Percentiles rank a stretch among this genome's conserved stretches.
Evolutionary conservation across 2,329 filamentous ascomycete species (phyloP).

Genomic region (Pseudomassariella vexata): DNA sequence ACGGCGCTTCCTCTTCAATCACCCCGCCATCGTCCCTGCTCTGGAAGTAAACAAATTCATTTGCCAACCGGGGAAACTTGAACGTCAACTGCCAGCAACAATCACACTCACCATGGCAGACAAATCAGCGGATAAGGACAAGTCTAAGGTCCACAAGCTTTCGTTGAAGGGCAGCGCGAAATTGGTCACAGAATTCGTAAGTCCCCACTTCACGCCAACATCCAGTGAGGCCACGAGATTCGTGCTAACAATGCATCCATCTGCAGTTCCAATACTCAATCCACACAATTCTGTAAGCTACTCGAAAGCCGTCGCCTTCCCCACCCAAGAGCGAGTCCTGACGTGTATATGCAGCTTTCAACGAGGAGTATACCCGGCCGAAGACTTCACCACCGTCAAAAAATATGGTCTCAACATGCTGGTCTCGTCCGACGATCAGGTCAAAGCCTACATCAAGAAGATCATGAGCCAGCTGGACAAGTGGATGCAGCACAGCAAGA

Average conservation of each 20-base stretch:
- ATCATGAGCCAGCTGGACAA: constrained; percentile 97
- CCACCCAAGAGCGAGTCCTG: neutral
- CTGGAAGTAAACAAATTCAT: constrained; percentile 6
- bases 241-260: constrained; percentile 10
- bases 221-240: neutral
- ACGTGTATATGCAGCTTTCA: constrained; percentile 60
- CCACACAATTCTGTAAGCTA: constrained; percentile 94
- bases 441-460: constrained; percentile 98
- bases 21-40: constrained; percentile 4
- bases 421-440: constrained; percentile 93
- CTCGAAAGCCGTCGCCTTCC: constrained; percentile 41
- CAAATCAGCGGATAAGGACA: constrained; percentile 46
- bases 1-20: too few species aligned
- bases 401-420: constrained; percentile 99
- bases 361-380: constrained; percentile 78
- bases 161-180: constrained; percentile 80
- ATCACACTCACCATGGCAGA: constrained; percentile 17
- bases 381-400: constrained; percentile 96
- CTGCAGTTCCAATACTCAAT: constrained; percentile 91
- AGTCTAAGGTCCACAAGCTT: constrained; percentile 91
- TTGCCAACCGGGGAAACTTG: too few species aligned
- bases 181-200: constrained; percentile 90
- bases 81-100: too few species aligned
- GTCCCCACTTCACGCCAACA: constrained; percentile 29
- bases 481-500: constrained; percentile 97